Evolutionary conservation across 257 asterid species (phyloP).

Genomic region (Ilex aquifolium): DNA sequence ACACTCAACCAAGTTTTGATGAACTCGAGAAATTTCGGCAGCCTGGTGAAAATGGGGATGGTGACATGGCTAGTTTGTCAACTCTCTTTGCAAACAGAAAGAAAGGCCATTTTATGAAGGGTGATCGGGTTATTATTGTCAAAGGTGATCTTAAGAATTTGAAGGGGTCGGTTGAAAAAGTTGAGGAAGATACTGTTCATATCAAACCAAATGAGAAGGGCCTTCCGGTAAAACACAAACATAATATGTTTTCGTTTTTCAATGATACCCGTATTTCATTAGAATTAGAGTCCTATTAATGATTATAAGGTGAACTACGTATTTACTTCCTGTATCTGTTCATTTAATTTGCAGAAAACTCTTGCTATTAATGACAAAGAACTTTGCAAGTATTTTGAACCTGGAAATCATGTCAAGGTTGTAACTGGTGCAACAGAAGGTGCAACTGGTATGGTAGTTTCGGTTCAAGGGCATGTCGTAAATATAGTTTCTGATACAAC

Average conservation of each 20-base stretch:
- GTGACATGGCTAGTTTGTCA: constrained; percentile 74
- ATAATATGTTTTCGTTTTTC: neutral
- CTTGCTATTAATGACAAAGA: constrained; percentile 77
- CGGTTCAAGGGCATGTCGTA: constrained; percentile 95
- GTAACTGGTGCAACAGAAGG: constrained; percentile 92
- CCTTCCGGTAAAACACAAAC: constrained; percentile 49
- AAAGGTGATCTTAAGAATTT: constrained; percentile 91
- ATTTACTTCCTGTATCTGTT: constrained; percentile 1
- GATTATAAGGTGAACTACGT: neutral
- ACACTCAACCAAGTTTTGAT: constrained; percentile 85
- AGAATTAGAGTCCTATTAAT: constrained; percentile 1
- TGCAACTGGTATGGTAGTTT: constrained; percentile 97
- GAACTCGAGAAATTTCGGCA: constrained; percentile 95
- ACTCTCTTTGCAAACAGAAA: constrained; percentile 81
- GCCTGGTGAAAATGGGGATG: constrained; percentile 73
- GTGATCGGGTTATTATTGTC: constrained; percentile 82
- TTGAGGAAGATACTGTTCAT: constrained; percentile 93
- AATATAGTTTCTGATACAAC: constrained; percentile 93
- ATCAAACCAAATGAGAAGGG: constrained; percentile 77
- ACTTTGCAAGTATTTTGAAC: constrained; percentile 92
- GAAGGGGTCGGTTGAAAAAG: constrained; percentile 90
- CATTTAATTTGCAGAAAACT: constrained; percentile 49
- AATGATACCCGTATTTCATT: neutral
- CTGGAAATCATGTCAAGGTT: constrained; percentile 93
- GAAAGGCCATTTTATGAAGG: constrained; percentile 95